Evolutionary conservation across 1,284 basidiomycete genomes (phyloP), one percentile per base, ranked within the genome.

Genomic region (Cutaneotrichosporon cavernicola): DNA sequence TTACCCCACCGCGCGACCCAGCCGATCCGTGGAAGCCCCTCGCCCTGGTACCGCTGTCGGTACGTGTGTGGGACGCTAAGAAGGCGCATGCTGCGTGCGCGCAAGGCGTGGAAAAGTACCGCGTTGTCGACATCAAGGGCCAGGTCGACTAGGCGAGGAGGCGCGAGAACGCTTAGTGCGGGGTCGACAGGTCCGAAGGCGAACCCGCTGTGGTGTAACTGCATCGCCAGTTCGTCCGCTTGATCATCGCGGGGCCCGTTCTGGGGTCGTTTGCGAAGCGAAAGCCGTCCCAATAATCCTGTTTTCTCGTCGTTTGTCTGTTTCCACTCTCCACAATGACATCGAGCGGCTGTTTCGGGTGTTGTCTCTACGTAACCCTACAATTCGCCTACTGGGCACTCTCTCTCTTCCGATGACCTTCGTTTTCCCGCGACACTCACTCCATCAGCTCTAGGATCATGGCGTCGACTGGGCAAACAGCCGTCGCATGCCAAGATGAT

Each of bases 71-170:
- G 82, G 84, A 85, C 70, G 81, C 82, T 63, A 83, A 82, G 69
- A 76, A 79, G 55, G 82, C 83, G 0, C 73, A 81, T 58, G 72
- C 72, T 2, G 77, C 77, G n/a, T 76, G 84, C 22, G 71, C 69
- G 8, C 73, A 73, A 40, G 83, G 81, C 2, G 72, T 82, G 22
- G 73, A 79, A 13, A 82, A 80, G 69, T 82, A 82, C 67, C 73
- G 80, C 47, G 83, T 83, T 61, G 83, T 85, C 9, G 85, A 86
- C 70, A 77, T 85, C 67, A 84, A 84, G 71, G 82, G 83, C 1
- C 83, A 84, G 70, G 77, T 83, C 47, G 81, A 75, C 66, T 79
- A 21, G 46, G 10, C 13, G 36, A 26, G 16, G 36, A 8, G 6
- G 51, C 51, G 11, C 7, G 14, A 5, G 2, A 14, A 9, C 5